A percentile compares a stretch with the other conserved stretches of the same genome.
phyloP scores from a whole-genome alignment of 2,329 filamentous ascomycete genomes.

The Fusarium fracticaudum region DNA sequence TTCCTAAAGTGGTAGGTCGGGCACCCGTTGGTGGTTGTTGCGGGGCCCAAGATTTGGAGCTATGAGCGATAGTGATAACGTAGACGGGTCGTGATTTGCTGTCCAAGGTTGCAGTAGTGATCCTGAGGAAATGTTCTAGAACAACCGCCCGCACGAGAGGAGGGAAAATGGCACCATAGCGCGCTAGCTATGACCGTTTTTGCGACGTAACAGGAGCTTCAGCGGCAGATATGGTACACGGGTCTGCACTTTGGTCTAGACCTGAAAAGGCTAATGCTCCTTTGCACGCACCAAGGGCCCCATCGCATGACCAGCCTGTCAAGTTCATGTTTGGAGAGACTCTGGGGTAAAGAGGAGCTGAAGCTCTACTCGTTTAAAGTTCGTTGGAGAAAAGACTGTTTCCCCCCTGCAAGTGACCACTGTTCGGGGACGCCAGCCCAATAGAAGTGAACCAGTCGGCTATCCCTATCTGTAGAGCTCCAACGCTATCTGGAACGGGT shows the following conservation, averaged over 20 bases:
- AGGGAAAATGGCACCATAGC: not conserved
- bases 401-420: not conserved
- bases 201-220: not conserved
- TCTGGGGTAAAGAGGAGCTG: slow-evolving; percentile 16
- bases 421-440: not conserved
- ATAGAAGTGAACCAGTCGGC: not conserved
- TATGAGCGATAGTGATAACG: not conserved
- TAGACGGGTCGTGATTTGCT: not conserved
- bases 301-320: not conserved
- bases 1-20: slow-evolving; percentile 13
- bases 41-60: not conserved
- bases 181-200: not conserved
- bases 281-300: not conserved
- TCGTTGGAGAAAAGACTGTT: not conserved
- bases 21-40: not conserved
- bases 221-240: not conserved
- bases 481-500: slow-evolving; percentile 7
- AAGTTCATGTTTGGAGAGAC: not conserved
- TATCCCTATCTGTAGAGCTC: slow-evolving; percentile 7
- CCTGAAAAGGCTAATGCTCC: not conserved
- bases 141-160: not conserved
- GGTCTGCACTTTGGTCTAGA: not conserved
- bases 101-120: not conserved
- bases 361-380: not conserved
- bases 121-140: slow-evolving; percentile 22